A percentile compares a stretch with the other conserved stretches of the same genome.
Conservation (phyloP, 1,284 basidiomycete genomes). For the Amylostereum chailletii region DNA sequence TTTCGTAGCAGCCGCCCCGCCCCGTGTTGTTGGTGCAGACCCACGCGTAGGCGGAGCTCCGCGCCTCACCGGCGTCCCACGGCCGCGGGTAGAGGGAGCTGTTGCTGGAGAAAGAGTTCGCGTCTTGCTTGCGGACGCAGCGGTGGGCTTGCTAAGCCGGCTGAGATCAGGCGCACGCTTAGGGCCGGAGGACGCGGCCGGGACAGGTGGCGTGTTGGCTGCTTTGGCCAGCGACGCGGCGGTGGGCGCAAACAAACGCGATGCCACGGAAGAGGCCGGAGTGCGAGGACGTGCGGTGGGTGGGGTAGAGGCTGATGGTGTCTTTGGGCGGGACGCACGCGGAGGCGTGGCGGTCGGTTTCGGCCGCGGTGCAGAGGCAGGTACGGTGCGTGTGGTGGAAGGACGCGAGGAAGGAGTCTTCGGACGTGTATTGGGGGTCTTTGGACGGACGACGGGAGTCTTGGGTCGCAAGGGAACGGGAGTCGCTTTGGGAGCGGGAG, state of each 20-base stretch:
- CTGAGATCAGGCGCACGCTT: conserved; percentile 29
- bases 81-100: conserved; percentile 16
- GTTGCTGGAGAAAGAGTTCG: conserved; percentile 15
- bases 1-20: conserved; percentile 8
- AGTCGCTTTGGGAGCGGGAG: conserved; percentile 11
- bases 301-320: conserved; percentile 29
- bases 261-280: conserved; percentile 4
- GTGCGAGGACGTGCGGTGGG: background rate
- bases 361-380: background rate
- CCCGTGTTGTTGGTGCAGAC: too few species aligned
- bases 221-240: conserved; percentile 67
- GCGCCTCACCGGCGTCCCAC: conserved; percentile 16
- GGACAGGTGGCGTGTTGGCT: conserved; percentile 38
- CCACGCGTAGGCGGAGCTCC: conserved; percentile 17
- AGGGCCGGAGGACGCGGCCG: conserved; percentile 36
- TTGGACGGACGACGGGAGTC: conserved; percentile 15
- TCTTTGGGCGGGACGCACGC: conserved; percentile 34
- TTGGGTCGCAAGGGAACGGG: conserved; percentile 24
- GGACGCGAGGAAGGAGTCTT: conserved; percentile 31
- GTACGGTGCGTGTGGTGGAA: conserved; percentile 17
- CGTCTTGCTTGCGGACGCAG: conserved; percentile 56
- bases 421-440: conserved; percentile 28
- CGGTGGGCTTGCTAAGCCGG: conserved; percentile 67
- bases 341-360: conserved; percentile 7
- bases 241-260: conserved; percentile 65